These are phyloP conservation scores for Xerocomellus chrysenteron DNA, from an alignment of 768 basidiomycete species.

Conservation along the genomic window DNA sequence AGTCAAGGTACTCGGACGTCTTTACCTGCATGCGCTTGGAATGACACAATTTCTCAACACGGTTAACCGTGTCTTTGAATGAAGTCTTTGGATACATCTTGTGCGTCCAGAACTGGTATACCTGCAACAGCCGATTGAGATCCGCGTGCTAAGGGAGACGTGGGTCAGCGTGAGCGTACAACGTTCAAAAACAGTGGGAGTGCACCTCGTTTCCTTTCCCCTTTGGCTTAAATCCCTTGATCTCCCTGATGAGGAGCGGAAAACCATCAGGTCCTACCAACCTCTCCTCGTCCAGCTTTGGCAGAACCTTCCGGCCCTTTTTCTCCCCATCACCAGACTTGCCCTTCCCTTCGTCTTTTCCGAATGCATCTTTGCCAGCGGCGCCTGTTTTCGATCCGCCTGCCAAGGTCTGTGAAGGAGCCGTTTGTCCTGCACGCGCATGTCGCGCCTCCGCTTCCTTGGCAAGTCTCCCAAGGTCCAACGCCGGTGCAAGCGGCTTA, in stretches of 20 bases:
- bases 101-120: conserved; percentile 96
- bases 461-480: conserved; percentile 54
- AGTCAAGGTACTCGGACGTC: not conserved
- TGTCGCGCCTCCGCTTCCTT: conserved; percentile 55
- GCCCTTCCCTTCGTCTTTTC: conserved; percentile 8
- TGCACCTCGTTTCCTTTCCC: conserved; percentile 92
- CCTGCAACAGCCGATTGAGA: conserved; percentile 71
- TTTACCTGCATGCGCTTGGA: conserved; percentile 83
- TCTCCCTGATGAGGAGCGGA: conserved; percentile 70
- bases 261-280: conserved; percentile 76
- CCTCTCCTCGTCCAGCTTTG: conserved; percentile 73
- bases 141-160: conserved; percentile 60
- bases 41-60: conserved; percentile 87
- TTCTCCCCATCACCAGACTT: conserved; percentile 26
- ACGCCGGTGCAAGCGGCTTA: conserved; percentile 46
- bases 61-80: conserved; percentile 81
- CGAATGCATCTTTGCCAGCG: not conserved
- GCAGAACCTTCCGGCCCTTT: conserved; percentile 34
- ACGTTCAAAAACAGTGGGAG: not conserved
- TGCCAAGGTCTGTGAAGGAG: conserved; percentile 46
- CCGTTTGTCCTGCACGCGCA: conserved; percentile 23
- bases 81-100: conserved; percentile 85
- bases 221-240: conserved; percentile 74
- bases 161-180: not conserved
- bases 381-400: conserved; percentile 45